Evolutionary conservation across 2,329 filamentous ascomycete species (phyloP), one percentile per base, ranked within the genome.

Genomic region (Fusarium xylarioides): DNA sequence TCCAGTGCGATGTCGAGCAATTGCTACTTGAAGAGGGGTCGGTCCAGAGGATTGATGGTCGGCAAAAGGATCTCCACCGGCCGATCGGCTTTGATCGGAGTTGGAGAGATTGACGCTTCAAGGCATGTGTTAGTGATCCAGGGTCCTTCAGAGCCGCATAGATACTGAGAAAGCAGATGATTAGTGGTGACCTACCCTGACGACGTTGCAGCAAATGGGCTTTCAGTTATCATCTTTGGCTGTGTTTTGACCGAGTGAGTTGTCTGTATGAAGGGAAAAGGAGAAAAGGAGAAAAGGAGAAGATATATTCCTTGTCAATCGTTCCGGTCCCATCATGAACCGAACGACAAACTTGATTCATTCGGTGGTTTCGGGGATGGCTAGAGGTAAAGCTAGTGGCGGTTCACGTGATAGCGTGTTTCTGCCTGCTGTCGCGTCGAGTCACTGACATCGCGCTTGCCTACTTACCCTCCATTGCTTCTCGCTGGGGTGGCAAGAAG

Each of bases 361-460:
- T 28, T 61, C 55, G 55, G 58, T 53, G 21, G 57, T 63, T 52
- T 70, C 68, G 66, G 30, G 26, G 15, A 59, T 37, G 34, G 42
- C n/a, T 28, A 28, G 26, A 37, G 15, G 9, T 11, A 28, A 11
- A 47, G 46, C 46, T 38, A 16, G 44, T 63, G 58, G 61, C 50
- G 4, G 32, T 15, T 55, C 76, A 78, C 76, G 76, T 78, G 76
- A 78, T 37, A 68, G 21, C 76, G 76, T 71, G 76, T 77, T 69
- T 76, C 76, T 78, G 76, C 76, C 76, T 77, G 62, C 44, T 43
- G 67, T 65, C 76, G 76, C 73, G 76, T 78, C 60, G 52, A 63
- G 50, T 59, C 57, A 44, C 28, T 54, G 23, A 58, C 74, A 63
- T 74, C 76, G 74, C 76, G 76, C 73, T 65, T 43, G 30, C 38